Base-by-base conservation (phyloP, 805 yeast genomes). In the Spathaspora hagerdaliae region DNA sequence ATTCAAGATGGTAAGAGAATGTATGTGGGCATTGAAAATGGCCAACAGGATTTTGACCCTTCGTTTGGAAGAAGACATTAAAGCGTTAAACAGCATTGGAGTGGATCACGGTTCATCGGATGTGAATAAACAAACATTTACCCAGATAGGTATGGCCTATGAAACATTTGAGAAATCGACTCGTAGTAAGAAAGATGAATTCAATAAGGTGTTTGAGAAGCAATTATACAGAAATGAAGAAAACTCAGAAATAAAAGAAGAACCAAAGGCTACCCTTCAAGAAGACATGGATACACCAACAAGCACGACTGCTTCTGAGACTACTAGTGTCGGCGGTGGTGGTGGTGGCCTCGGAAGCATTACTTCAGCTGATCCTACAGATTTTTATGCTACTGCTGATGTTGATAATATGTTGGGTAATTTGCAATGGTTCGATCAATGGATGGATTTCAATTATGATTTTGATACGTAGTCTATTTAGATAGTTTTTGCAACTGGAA, bases 11-110 rank as follows among this genome's bases (percentile, higher is more conserved):
- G 77, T 75, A 10, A 67, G 71, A 38, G 86, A 81, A 56, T 78
- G 83, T 53, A 53, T 78, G n/a, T 82, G 86, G 87, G 80, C 77
- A 1, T 53, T 82, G 36, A 79, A 78, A 49, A 76, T 74, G 68
- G 62, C 79, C 47, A 79, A 78, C 53, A 78, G 75, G 48, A 70
- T 80, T 53, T 60, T 76, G 39, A 60, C 73, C n/a, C 59, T 77
- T 42, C 61, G 79, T 39, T 60, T 78, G 43, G 58, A 67, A 39
- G 73, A 73, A 43, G 67, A 77, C n/a, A 57, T 68, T 8, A 49
- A 58, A 9, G 56, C 56, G 1, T 58, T 82, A 41, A 55, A 53
- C 3, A 59, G 55, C 4, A 61, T 75, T 15, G 84, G 84, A 0
- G 67, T 70, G 3, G 81, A 79, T 52, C 82, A 74, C 50, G 84